Conservation (phyloP, 148 eudicot species). For the Nepenthes mirabilis region DNA sequence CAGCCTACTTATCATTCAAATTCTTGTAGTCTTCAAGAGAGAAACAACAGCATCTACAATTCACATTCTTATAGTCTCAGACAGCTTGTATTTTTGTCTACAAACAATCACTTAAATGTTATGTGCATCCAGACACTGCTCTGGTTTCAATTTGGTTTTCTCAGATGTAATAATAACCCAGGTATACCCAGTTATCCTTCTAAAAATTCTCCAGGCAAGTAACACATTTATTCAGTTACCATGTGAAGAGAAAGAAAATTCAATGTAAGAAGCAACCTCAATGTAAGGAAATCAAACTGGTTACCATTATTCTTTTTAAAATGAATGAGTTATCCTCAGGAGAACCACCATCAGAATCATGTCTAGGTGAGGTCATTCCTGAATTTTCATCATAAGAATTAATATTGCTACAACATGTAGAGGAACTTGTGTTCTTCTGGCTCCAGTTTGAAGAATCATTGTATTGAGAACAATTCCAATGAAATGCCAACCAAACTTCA, state of each 20-base stretch:
- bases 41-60: too few species aligned
- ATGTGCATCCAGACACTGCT: too few species aligned
- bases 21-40: too few species aligned
- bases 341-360: constrained; percentile 26
- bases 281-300: not conserved
- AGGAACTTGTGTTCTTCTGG: constrained; percentile 18
- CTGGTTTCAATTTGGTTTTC: too few species aligned
- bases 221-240: not conserved
- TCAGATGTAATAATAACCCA: too few species aligned
- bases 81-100: too few species aligned
- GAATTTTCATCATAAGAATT: constrained; percentile 21
- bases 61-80: too few species aligned
- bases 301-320: constrained; percentile 94
- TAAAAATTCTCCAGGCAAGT: too few species aligned
- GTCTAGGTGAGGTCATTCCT: constrained; percentile 17
- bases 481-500: constrained; percentile 98
- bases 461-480: constrained; percentile 67
- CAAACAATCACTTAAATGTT: too few species aligned
- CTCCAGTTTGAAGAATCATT: constrained; percentile 25
- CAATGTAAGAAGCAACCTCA: not conserved
- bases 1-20: too few species aligned
- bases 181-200: too few species aligned
- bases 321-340: constrained; percentile 49
- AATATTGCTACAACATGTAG: constrained; percentile 18
- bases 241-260: not conserved